Conservation (phyloP, 192 early-diverging fungal species). For the Phycomyces nitens region DNA sequence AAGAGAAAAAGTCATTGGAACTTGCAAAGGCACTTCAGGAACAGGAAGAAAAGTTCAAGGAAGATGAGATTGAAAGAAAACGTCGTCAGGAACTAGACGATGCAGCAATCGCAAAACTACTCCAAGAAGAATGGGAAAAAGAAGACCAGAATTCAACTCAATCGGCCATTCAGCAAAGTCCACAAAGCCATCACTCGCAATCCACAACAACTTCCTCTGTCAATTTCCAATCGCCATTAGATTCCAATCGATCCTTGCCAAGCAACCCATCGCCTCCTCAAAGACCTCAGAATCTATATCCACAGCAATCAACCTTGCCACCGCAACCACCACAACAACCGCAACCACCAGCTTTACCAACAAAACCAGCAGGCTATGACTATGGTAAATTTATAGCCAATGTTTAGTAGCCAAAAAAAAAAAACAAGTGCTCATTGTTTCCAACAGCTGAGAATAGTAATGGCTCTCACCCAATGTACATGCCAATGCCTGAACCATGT, state of each 20-base stretch:
- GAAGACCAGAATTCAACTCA: not conserved
- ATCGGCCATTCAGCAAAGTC: no score
- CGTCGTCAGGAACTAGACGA: conserved; percentile 8
- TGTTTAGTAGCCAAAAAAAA: conserved; percentile 10
- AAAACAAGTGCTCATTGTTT: no score
- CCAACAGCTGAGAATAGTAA: not conserved
- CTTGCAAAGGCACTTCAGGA: conserved; percentile 11
- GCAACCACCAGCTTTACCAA: conserved; percentile 12
- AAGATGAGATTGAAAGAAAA: conserved; percentile 9
- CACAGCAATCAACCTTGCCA: conserved; percentile 7
- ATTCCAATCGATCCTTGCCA: no score
- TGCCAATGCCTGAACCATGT: conserved; percentile 4
- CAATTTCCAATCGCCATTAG: no score
- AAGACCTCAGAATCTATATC: not conserved
- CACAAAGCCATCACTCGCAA: no score
- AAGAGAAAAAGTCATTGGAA: conserved; percentile 12
- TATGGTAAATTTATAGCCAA: not conserved
- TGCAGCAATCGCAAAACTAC: conserved; percentile 7
- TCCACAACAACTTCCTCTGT: no score
- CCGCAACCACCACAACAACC: conserved; percentile 1
- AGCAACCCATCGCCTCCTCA: no score
- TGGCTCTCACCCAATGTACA: not conserved
- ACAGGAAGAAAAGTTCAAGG: conserved; percentile 1
- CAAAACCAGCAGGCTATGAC: conserved; percentile 9
- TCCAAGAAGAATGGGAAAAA: conserved; percentile 10